These are phyloP conservation scores for Elaeis guineensis DNA, from an alignment of 176 grass and related monocot species.

Conservation along the genomic window DNA sequence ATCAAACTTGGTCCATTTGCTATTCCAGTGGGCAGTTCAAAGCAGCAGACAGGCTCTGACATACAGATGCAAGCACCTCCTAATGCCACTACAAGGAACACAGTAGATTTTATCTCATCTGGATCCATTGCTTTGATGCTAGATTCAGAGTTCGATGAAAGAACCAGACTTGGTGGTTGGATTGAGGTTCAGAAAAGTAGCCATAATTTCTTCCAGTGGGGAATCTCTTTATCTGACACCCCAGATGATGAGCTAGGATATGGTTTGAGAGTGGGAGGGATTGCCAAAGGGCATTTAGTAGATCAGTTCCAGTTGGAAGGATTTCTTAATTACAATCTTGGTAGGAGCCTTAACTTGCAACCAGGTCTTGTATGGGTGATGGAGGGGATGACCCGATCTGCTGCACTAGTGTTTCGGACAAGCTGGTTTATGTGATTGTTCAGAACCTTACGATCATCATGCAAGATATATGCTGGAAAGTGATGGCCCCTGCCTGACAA, in stretches of 20 bases:
- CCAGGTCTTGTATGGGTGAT: slow-evolving; percentile 27
- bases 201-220: slow-evolving; percentile 9
- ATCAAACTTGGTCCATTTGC: slow-evolving; percentile 22
- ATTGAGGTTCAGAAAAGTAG: slow-evolving; percentile 11
- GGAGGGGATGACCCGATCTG: slow-evolving; percentile 3
- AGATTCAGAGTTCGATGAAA: slow-evolving; percentile 17
- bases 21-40: slow-evolving; percentile 19
- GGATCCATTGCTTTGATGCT: slow-evolving; percentile 26
- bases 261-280: slow-evolving; percentile 22
- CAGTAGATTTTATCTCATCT: not conserved
- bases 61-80: not conserved
- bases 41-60: slow-evolving; percentile 11
- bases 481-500: no score
- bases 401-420: slow-evolving; percentile 23
- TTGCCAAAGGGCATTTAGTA: slow-evolving; percentile 5
- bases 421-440: slow-evolving; percentile 28
- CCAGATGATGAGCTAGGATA: slow-evolving; percentile 26
- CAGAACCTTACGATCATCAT: no score
- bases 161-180: slow-evolving; percentile 26
- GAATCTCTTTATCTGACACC: slow-evolving; percentile 25
- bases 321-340: slow-evolving; percentile 29
- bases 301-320: slow-evolving; percentile 30
- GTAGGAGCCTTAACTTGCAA: slow-evolving; percentile 26
- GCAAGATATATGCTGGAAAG: no score
- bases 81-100: not conserved